Base-by-base conservation (phyloP, 352 stramenopile species). In the Phytophthora idaei region DNA sequence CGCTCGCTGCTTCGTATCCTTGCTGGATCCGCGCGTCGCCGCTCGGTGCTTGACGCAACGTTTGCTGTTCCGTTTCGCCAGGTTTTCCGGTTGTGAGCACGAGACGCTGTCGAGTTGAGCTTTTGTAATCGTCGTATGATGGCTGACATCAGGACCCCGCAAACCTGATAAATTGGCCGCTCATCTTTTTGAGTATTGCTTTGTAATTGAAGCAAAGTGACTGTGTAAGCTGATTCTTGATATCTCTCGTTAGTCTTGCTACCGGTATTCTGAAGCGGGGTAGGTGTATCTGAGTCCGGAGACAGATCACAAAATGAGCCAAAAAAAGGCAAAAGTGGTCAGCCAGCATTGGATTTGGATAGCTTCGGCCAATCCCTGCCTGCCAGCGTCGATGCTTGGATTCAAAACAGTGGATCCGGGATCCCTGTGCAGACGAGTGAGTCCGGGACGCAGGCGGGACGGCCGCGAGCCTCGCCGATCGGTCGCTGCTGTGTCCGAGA, bases 241-340 rank as follows among this genome's bases (percentile, higher is more conserved):
- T 39, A 56, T 9, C 21, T 28, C 27, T 37, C 29, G 9, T 5
- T 36, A 5, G 58, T 48, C 59, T 17, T 28, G 2, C 28, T 14
- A 34, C 42, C 32, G 42, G 60, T 45, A 41, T 17, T 36, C 10
- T 64, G 61, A 47, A 57, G 46, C 53, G 47, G 47, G 47, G 5
- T 65, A 61, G 62, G 61, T 69, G 61, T 64, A 69, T 69, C 61
- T 47, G 42, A 67, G 60, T 50, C 28, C 36, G 46, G 61, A 57
- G 32, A 53, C 15, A n/a, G 41, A 37, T 54, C 59, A 28, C 28
- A 61, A 54, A 48, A 42, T 5, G 27, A 58, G 37, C 11, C 50
- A 41, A 69, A 21, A 69, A 59, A 58, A 44, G 39, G 55, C 28
- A 3, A 5, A 28, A 25, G 12, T 2, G 6, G 6, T 10, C 6